Base-by-base conservation (phyloP, 2,329 filamentous ascomycete species). In the Beauveria rudraprayagi region DNA sequence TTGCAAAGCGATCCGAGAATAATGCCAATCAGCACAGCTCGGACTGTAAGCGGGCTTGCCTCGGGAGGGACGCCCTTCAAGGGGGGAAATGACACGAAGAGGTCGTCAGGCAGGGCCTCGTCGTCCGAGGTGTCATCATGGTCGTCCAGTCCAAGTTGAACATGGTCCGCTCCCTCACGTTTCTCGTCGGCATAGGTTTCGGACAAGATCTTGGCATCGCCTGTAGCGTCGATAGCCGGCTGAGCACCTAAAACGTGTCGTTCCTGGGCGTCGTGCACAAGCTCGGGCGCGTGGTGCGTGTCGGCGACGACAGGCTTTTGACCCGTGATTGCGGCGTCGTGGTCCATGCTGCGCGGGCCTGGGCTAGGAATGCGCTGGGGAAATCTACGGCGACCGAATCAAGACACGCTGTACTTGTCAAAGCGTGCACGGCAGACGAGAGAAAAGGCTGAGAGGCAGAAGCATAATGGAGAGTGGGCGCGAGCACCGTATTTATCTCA, bases 1-100 rank as follows among this genome's bases (percentile, higher is more conserved):
- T 84, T 85, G 65, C 86, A 82, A 9, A 86, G 75, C 17, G 79
- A 82, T 52, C 84, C 84, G 34, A 84, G 78, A 47, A 81, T 67
- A 60, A 81, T 77, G 51, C 84, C 83, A 40, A 83, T 72, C 44
- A 84, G 61, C 26, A 86, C 71, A 17, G 83, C 82, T 50, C 83
- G 78, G 40, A 81, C 67, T 8, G 83, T 86, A 51, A 86, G 66
- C 56, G 84, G 81, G 64, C 76, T 72, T 14, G 73, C 67, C 64
- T 80, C 76, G 57, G 79, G 76, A 48, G 69, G 66, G n/a, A 77
- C 65, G 19, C 74, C 73, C 65, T 76, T 75, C 34, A 75, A 67
- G 1, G 70, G 65, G 14, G 77, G 76, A 52, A 80, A 77, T 28
- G 76, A 76, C n/a, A 64, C 62, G 66, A 75, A 76, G 41, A 76